Base-by-base conservation (phyloP, 75 land plant genomes). In the Pseudotsuga menziesii region DNA sequence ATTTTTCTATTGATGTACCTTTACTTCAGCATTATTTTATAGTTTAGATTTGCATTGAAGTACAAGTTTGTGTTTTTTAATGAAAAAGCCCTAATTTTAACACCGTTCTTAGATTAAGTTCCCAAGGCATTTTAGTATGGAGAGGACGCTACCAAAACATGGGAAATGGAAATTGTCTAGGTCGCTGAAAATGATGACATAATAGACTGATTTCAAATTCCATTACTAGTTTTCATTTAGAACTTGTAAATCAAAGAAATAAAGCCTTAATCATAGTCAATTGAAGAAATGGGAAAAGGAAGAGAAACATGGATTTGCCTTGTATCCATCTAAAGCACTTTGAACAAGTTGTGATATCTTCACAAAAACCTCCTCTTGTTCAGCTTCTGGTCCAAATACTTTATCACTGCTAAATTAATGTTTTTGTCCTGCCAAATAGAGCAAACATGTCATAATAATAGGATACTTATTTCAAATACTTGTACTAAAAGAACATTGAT, bases 251-350 rank as follows among this genome's bases (percentile, higher is more conserved):
- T 67, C 23, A 67, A 67, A 32, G 29, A 63, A 20, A 67, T 39
- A 0, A 39, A 35, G 20, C 19, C 72, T 67, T 36, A 4, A 39
- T 67, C 20, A 39, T 32, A 20, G 1, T 35, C 20, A 36, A 39
- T n/a, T 35, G 39, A 67, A 20, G 29, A 67, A 22, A 67, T 19
- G 44, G 41, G n/a, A 12, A 69, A 69, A n/a, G 48, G 20, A 56
- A 26, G 59, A 12, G 14, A 73, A 32, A 56, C 23, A 61, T 23
- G 75, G 11, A 69, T 41, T 69, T 69, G 73, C 83, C 83, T 81
- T 81, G 44, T 81, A 81, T 56, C 83, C 83, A 81, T 81, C 83
- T 41, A 81, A 57, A 35, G 83, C 83, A 77, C 83, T 81, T 78
- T 81, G 83, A 55, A 81, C 83, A 55, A 81, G 83, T 55, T 81